Percentiles rank a stretch among this genome's conserved stretches.
phyloP scores from a whole-genome alignment of 1,284 basidiomycete genomes.

The Ustilago crameri region DNA sequence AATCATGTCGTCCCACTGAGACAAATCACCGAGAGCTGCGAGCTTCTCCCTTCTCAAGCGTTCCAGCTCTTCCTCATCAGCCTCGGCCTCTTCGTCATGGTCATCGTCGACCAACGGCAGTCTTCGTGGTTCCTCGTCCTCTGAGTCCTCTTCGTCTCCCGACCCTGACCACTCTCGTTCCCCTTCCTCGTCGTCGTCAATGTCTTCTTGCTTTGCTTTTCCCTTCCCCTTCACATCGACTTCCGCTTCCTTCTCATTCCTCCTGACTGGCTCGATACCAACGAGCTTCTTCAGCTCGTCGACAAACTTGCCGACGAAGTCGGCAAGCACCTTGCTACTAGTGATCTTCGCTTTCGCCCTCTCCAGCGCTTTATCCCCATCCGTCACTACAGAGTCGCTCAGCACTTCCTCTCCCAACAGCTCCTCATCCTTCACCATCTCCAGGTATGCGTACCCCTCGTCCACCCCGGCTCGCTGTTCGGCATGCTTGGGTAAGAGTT shows the following conservation, averaged over 20 bases:
- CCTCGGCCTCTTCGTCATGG: slow-evolving; percentile 18
- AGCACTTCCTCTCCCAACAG: slow-evolving; percentile 56
- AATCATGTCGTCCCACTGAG: slow-evolving; percentile 49
- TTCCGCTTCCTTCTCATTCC: slow-evolving; percentile 5
- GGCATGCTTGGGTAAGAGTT: slow-evolving; percentile 31
- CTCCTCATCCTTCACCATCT: slow-evolving; percentile 49
- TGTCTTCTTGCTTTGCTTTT: slow-evolving; percentile 21
- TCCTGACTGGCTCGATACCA: slow-evolving; percentile 16
- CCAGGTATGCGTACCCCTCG: slow-evolving; percentile 9
- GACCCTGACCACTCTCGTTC: slow-evolving; percentile 48
- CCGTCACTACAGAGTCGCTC: slow-evolving; percentile 8
- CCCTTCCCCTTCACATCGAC: slow-evolving; percentile 26
- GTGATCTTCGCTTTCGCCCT: slow-evolving; percentile 80
- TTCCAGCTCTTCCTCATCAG: slow-evolving; percentile 33
- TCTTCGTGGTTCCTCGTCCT: slow-evolving; percentile 13
- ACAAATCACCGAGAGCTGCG: slow-evolving; percentile 45
- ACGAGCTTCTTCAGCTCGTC: slow-evolving; percentile 67
- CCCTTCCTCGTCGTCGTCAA: slow-evolving; percentile 44
- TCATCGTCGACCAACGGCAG: slow-evolving; percentile 13
- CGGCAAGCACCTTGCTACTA: slow-evolving; percentile 80
- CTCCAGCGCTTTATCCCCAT: slow-evolving; percentile 68
- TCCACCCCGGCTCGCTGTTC: slow-evolving; percentile 10
- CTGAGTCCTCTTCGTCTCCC: slow-evolving; percentile 41
- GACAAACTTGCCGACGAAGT: slow-evolving; percentile 74
- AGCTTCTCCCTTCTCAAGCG: slow-evolving; percentile 42